Evolutionary conservation across 2,329 filamentous ascomycete species (phyloP), one percentile per base, ranked within the genome.

Genomic region (Cercospora zeina): DNA sequence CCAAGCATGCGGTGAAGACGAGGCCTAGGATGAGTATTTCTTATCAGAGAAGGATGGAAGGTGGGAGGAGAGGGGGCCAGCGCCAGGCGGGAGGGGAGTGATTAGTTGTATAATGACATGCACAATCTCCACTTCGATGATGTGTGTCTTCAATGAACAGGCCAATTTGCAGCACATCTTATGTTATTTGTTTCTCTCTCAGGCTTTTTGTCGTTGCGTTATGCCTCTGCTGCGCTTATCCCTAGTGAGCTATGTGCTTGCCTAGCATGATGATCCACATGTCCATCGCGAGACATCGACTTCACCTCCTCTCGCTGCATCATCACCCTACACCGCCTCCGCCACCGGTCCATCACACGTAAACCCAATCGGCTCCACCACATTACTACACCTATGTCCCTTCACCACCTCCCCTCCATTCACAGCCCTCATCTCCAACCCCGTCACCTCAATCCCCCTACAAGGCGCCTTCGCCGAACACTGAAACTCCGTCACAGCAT

Each of bases 1-100:
- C 79, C 24, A 76, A 76, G 21, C 77, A 80, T 61, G 80, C 82
- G 61, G 79, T 77, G 70, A 82, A 78, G 68, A 77, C 73, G 14
- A 79, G 90, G 62, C 89, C 88, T 27, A 81, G 88, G 68, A 83
- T 80, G 75, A 89, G 87, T 71, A 91, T 91, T 30, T 68, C 66
- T 24, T 67, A 69, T 59, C 59, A 65, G 36, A 68, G 61, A 59
- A 60, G 70, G 27, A 67, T 66, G 56, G 63, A 68, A 56, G 69
- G 70, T 31, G 70, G 68, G 87, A 89, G 85, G 73, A 54, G 33
- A 58, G 65, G 61, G 8, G 54, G 37, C 2, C 53, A 55, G 34
- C 13, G 3, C 8, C 42, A 49, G 42, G 24, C 10, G 5, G 13
- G 5, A 14, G 1, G 34, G 1, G 21, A 49, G 42, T 49, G 31